Evolutionary conservation across 2,329 filamentous ascomycete species (phyloP).

Genomic region (Trichoderma sp.): DNA sequence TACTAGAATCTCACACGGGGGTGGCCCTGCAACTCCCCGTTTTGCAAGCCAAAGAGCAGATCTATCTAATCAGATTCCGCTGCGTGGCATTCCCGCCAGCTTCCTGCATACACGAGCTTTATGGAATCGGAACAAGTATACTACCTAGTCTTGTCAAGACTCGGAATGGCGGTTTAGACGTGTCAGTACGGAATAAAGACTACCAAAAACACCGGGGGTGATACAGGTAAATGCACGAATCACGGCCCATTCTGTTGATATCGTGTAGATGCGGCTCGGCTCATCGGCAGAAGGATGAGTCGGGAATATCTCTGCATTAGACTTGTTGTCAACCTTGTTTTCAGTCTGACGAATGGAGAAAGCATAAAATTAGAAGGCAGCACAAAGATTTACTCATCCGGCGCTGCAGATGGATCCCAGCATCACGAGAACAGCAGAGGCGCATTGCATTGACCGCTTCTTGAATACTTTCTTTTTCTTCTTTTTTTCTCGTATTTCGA

Average conservation of each 20-base stretch:
- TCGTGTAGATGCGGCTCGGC: neutral
- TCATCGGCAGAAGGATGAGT: neutral
- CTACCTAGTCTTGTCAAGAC: neutral
- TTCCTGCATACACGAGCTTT: neutral
- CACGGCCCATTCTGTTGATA: neutral
- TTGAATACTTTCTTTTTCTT: neutral
- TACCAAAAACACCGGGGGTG: neutral
- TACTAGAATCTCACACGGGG: neutral
- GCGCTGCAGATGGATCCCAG: neutral
- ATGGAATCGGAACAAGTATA: neutral
- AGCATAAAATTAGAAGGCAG: neutral
- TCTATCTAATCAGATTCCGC: neutral
- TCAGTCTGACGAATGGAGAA: neutral
- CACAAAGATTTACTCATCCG: neutral
- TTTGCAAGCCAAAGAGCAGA: neutral
- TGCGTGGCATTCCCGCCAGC: neutral
- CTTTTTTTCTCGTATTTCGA: slow-evolving; percentile 1
- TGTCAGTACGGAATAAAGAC: neutral
- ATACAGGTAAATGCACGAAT: neutral
- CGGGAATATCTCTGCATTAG: neutral
- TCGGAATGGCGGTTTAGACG: neutral
- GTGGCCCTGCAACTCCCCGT: neutral
- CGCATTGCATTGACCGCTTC: neutral
- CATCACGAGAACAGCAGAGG: neutral
- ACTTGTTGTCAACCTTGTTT: slow-evolving; percentile 1